These are phyloP conservation scores for Cocos nucifera DNA, from an alignment of 176 grass and related monocot species.

Conservation along the genomic window DNA sequence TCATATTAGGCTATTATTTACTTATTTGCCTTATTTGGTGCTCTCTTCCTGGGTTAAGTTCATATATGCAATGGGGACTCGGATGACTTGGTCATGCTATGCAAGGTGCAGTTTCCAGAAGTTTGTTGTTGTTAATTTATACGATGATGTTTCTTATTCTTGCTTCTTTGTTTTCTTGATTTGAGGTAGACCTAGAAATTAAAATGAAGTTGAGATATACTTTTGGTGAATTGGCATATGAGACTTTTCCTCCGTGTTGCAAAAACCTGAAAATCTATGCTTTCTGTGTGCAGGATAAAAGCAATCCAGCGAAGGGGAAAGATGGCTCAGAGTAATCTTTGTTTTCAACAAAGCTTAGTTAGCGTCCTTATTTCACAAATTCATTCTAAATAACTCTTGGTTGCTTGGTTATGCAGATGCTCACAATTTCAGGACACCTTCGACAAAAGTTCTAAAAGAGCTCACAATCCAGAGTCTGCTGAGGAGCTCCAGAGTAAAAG, in stretches of 20 bases:
- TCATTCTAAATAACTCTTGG: slow-evolving; percentile 1
- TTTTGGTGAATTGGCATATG: too few relatives aligned
- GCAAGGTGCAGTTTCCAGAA: too few relatives aligned
- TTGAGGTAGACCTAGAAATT: too few relatives aligned
- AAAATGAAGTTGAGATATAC: too few relatives aligned
- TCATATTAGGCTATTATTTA: too few relatives aligned
- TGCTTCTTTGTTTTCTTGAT: too few relatives aligned
- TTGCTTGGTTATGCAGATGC: slow-evolving; percentile 38
- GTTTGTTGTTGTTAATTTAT: too few relatives aligned
- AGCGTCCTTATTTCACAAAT: neutral
- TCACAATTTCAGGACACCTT: slow-evolving; percentile 11
- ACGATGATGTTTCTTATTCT: too few relatives aligned
- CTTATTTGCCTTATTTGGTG: too few relatives aligned
- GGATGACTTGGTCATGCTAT: too few relatives aligned
- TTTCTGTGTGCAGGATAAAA: slow-evolving; percentile 8
- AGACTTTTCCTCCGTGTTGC: neutral
- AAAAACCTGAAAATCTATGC: neutral
- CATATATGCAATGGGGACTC: too few relatives aligned
- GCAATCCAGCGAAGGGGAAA: neutral
- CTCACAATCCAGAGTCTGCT: slow-evolving; percentile 20
- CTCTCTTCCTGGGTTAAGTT: too few relatives aligned
- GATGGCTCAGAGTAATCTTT: slow-evolving; percentile 11
- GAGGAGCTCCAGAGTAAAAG: slow-evolving; percentile 42
- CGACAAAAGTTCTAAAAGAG: slow-evolving; percentile 17
- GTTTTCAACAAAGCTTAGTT: neutral